Base-by-base conservation (phyloP, 139 green algal species). In the Ulvella scutata region DNA sequence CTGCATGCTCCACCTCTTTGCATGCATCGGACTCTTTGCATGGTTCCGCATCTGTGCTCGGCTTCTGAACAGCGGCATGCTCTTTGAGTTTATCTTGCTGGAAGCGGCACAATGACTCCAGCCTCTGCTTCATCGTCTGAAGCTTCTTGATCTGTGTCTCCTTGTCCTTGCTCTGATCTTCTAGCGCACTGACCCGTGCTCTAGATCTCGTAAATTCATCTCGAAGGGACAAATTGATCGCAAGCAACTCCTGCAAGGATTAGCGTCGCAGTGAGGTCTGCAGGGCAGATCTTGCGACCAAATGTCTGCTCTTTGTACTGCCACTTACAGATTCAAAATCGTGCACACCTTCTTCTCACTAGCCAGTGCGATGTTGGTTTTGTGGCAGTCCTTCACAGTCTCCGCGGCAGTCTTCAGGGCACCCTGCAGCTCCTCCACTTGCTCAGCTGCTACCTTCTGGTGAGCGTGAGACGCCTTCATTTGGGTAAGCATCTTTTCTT, bases 41-140 rank as follows among this genome's bases (percentile, higher is more conserved):
- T n/a, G n/a, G n/a, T n/a, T n/a, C n/a, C n/a, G n/a, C n/a, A n/a
- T n/a, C n/a, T n/a, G n/a, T n/a, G n/a, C n/a, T n/a, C n/a, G n/a
- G n/a, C n/a, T n/a, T n/a, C n/a, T n/a, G n/a, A n/a, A n/a, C n/a
- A n/a, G n/a, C n/a, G n/a, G n/a, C n/a, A n/a, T n/a, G n/a, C n/a
- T n/a, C 51, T 67, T 26, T n/a, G 51, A 67, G 6, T 23, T 23
- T n/a, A 26, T 23, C 51, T 67, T 67, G 51, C 6, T 36, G 20
- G 20, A n/a, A 67, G 51, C 51, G 51, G 33, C 51, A 67, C 51
- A 67, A 67, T n/a, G n/a, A 36, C 51, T 67, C 51, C 51, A 67
- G 51, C 51, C 51, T n/a, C 51, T 67, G 10, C 7, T 36, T 26
- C 13, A 26, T 26, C 20, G 33, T 13, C 1, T 67, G 51, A 13